Evolutionary conservation across 441 rosid genomes (phyloP), one percentile per base, ranked within the genome.

Genomic region (Croton setiger): DNA sequence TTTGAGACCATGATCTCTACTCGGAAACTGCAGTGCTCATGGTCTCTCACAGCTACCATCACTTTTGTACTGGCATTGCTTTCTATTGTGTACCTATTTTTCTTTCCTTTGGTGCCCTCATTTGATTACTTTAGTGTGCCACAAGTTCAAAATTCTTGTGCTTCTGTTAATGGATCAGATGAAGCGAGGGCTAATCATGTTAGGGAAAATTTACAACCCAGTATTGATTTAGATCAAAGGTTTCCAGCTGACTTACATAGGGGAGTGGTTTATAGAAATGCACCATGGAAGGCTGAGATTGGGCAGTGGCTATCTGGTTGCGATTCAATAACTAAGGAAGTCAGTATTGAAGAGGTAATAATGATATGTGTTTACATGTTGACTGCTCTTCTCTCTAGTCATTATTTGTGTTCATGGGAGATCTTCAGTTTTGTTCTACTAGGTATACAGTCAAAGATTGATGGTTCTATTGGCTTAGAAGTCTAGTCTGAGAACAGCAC

Each of bases 221-320:
- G 11, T 41, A 55, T 79, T 65, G 80, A 80, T 79, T 86, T 93
- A 63, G 85, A 82, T 71, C 71, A 61, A 5, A 83, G 71, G 74
- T 87, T 94, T 76, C 96, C 93, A n/a, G 80, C 79, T 23, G 96
- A 91, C 68, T 82, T 68, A 67, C 95, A 84, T 60, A 74, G 80
- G 17, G 97, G 88, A 3, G 91, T 90, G 37, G 81, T 85, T 59
- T 90, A 90, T 79, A 84, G 80, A 35, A 82, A 90, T 69, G 93
- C 96, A 36, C 91, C 98, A 0, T 94, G 99, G 99, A 94, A 88
- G 76, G 85, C 91, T 18, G 80, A 79, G 74, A 85, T 90, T 31
- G 99, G 98, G 8, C 87, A 81, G 64, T 92, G 99, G 99, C 96
- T 94, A 73, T 90, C 92, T 74, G 85, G 90, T 44, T 94, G 98